phyloP scores from a whole-genome alignment of 2,329 filamentous ascomycete species.

The Botryotinia globosa region DNA sequence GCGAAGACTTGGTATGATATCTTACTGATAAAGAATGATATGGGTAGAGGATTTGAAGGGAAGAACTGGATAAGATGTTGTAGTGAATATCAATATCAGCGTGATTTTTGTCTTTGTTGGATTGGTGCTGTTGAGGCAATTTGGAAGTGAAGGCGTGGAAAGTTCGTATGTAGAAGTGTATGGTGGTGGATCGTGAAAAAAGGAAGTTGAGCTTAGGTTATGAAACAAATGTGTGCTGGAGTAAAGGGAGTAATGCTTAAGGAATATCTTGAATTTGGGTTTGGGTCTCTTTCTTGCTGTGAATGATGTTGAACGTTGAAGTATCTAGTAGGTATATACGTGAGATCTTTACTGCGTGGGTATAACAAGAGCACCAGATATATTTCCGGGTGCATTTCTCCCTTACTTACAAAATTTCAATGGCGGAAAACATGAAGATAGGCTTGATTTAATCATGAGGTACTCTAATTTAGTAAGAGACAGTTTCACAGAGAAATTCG shows the following conservation, averaged over 20 bases:
- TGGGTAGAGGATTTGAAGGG: not conserved
- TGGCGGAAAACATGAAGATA: not conserved
- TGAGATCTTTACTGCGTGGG: not conserved
- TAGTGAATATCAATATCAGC: too few species aligned
- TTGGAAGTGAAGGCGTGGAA: not conserved
- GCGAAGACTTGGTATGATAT: not conserved
- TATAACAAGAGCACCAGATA: not conserved
- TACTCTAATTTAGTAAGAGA: not conserved
- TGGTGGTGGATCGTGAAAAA: too few species aligned
- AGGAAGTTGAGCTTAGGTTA: not conserved
- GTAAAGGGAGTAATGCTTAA: not conserved
- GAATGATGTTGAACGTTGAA: too few species aligned
- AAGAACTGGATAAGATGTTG: not conserved
- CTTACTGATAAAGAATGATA: not conserved
- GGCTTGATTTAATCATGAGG: not conserved
- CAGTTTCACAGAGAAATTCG: not conserved
- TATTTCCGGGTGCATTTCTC: too few species aligned
- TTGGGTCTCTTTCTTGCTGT: too few species aligned
- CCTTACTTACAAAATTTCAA: not conserved
- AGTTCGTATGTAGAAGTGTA: not conserved
- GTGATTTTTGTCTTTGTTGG: not conserved
- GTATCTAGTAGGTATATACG: too few species aligned
- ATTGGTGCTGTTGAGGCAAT: not conserved
- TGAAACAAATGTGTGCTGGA: not conserved
- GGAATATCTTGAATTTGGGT: too few species aligned